Evolutionary conservation across 257 asterid genomes (phyloP), one percentile per base, ranked within the genome.

Genomic region (Penstemon eatonii): DNA sequence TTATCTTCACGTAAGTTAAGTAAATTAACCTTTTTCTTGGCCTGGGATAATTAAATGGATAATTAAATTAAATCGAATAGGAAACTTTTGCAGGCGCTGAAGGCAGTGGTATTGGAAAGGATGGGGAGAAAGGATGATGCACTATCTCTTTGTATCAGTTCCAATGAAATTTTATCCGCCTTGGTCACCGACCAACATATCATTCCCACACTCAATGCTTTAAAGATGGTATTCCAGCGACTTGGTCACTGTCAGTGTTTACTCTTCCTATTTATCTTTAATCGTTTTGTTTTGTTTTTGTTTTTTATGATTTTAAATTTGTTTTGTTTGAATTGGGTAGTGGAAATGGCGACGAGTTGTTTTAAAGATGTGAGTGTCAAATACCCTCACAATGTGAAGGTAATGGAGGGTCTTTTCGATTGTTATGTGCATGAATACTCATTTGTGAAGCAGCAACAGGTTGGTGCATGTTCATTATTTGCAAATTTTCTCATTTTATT

Each of bases 391-490:
- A 89, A 83, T 81, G 55, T 87, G 84, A 98, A 94, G 68, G 78
- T 91, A 47, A 83, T 91, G 98, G 86, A 85, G 88, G 96, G 96
- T 62, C 90, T 94, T 59, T 94, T 91, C 77, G 87, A 85, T 79
- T 94, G 98, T 75, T 87, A 94, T 19, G 99, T 89, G 43, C 88
- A 91, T 8, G 96, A 94, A 63, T 94, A 94, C 75, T 91, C 96
- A 13, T 94, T 91, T 52, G 96, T 91, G 62, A 94, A 91, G 86
- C 99, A 94, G 78, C 98, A 94, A 78, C 99, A 94, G 99, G 99
- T 89, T 82, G 71, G 85, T 69, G 18, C 41, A 18, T 15, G 52
- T 64, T 63, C 41, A 50, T 66, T 72, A 55, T 55, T 64, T 19
- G 56, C 6, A 19, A 56, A 37, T 25, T 56, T 33, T 36, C 40